phyloP scores from a whole-genome alignment of 78 protist genomes.

The Dictyostelium firmibasis region DNA sequence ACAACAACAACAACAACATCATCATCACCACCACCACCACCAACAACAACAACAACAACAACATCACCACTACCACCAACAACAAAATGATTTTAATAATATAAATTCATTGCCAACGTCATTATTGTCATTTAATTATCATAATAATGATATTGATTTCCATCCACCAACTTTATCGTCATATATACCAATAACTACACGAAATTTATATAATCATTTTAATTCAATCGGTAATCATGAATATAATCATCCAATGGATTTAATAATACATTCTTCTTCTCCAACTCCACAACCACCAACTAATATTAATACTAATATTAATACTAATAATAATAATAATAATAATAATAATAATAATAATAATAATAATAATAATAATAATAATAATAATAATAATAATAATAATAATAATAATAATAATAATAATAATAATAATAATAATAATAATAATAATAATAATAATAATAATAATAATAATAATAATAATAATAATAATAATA shows the following conservation, averaged over 20 bases:
- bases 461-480: no score
- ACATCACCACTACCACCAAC: not conserved
- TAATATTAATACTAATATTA: not conserved
- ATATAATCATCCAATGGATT: not conserved
- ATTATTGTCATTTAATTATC: not conserved
- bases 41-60: not conserved
- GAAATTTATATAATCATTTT: not conserved
- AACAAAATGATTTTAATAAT: not conserved
- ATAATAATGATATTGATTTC: not conserved
- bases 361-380: not conserved
- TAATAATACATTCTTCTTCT: not conserved
- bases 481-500: no score
- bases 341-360: not conserved
- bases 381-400: not conserved
- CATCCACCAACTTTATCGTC: not conserved
- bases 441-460: no score
- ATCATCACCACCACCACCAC: not conserved
- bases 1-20: not conserved
- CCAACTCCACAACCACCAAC: not conserved
- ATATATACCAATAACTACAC: not conserved
- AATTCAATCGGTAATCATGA: not conserved
- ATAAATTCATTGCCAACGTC: not conserved
- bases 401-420: not conserved
- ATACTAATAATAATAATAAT: not conserved
- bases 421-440: no score